These are phyloP conservation scores for Bolboschoenoplectus hybrid DNA, from an alignment of 202 grass and related monocot genomes.

Conservation along the genomic window DNA sequence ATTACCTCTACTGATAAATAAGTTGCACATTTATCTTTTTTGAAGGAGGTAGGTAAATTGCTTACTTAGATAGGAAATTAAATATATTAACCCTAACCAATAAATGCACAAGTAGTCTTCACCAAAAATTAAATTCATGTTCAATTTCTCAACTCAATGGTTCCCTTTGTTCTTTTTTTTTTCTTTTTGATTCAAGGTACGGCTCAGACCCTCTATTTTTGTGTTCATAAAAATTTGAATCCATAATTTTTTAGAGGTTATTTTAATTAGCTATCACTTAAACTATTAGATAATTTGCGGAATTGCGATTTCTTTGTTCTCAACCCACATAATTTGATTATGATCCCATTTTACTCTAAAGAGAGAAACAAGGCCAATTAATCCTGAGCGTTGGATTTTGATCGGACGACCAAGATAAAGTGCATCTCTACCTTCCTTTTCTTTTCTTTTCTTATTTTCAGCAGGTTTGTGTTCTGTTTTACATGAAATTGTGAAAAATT, in stretches of 20 bases:
- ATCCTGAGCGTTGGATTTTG: neutral
- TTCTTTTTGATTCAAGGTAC: too few species aligned
- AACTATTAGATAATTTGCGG: too few species aligned
- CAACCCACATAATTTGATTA: neutral
- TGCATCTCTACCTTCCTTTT: neutral
- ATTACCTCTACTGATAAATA: neutral
- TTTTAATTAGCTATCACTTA: too few species aligned
- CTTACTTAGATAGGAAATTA: neutral
- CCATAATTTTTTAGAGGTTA: too few species aligned
- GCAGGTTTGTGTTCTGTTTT: neutral
- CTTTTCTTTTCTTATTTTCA: neutral
- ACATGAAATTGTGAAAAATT: neutral
- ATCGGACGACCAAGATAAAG: neutral
- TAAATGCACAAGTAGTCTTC: neutral
- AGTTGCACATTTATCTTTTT: neutral
- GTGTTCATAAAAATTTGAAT: too few species aligned
- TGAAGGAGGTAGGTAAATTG: neutral
- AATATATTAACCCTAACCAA: neutral
- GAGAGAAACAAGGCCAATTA: neutral
- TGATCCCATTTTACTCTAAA: neutral
- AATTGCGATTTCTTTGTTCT: too few species aligned
- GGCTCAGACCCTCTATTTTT: too few species aligned
- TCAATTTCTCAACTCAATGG: neutral
- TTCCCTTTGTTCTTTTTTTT: neutral
- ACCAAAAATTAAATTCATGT: neutral